Evolutionary conservation across 805 yeast genomes (phyloP).

Genomic region (Citeromyces matritensis): DNA sequence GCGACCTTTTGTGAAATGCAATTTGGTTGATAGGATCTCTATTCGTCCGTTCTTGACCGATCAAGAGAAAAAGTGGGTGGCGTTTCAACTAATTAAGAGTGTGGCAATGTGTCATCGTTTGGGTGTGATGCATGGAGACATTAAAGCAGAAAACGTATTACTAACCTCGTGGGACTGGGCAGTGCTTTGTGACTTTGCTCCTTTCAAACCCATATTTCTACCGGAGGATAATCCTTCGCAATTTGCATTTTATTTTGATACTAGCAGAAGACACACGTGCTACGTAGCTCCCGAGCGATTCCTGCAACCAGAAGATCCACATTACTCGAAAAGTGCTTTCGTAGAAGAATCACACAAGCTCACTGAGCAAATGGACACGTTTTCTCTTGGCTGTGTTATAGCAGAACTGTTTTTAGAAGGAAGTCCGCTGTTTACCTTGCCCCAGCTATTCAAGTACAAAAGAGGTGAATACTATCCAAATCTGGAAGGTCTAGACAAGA

Average conservation of each 20-base stretch:
- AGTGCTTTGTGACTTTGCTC: conserved; percentile 68
- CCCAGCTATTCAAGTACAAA: conserved; percentile 77
- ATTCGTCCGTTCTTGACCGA: conserved; percentile 77
- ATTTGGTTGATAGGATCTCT: conserved; percentile 76
- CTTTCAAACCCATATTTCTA: conserved; percentile 67
- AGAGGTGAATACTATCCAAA: conserved; percentile 54
- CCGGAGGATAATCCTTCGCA: conserved; percentile 93
- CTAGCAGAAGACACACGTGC: conserved; percentile 74
- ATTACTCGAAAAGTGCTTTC: conserved; percentile 6
- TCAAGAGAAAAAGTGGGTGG: conserved; percentile 73
- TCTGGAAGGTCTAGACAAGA: conserved; percentile 34
- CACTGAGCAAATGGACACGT: conserved; percentile 64
- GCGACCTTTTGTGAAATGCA: conserved; percentile 66
- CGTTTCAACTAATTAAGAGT: conserved; percentile 62
- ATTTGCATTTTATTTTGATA: conserved; percentile 84
- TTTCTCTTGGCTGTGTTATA: conserved; percentile 74
- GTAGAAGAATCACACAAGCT: conserved; percentile 16
- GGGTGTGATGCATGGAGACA: conserved; percentile 72
- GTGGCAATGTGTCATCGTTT: conserved; percentile 47
- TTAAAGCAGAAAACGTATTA: conserved; percentile 79
- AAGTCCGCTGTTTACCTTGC: conserved; percentile 67
- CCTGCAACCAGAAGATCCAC: conserved; percentile 6
- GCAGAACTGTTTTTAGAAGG: conserved; percentile 87
- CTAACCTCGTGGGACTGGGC: conserved; percentile 87
- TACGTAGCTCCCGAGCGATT: conserved; percentile 94